Evolutionary conservation across 352 stramenopile genomes (phyloP), one percentile per base, ranked within the genome.

Genomic region (Pseudoperonospora humuli): DNA sequence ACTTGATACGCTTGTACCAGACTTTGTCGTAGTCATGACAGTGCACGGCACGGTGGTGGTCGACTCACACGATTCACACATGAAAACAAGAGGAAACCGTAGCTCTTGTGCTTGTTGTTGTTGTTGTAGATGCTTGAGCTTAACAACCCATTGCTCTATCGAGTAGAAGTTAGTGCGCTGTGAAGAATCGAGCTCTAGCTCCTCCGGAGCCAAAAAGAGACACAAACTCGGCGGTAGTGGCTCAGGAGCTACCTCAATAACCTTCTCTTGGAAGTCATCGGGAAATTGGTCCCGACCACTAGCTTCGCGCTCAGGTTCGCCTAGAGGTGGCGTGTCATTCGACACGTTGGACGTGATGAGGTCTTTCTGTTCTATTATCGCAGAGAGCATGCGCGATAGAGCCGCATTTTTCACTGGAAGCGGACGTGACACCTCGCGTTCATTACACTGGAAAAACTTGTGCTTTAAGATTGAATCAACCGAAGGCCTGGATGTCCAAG

Each of bases 1-100:
- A 3, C 52, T 50, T 1, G 75, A 54, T 0, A 83, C 62, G 5
- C 42, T 50, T 2, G 64, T 14, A 1, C 54, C 54, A 3, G 39
- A 50, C 42, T 71, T 65, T 27, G 59, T 54, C 0, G 45, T 61
- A 8, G 36, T 54, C 2, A 34, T 9, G 11, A 53, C 46, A 31
- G 41, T 65, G 43, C 53, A 65, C 39, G 45, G 20, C 33, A 55
- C 20, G 23, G 65, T 7, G n/a, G 47, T 14, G 52, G 31, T 45
- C 5, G 34, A 44, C 10, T 64, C 35, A 19, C 49, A 73, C 10
- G 68, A 54, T 43, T 86, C 75, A 37, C 71, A 86, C 50, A 84
- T 57, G 41, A 81, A 84, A 5, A 84, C 39, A 6, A 86, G 50
- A 0, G 71, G 67, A 39, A 86, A 82, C 19, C 55, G 45, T 4